A percentile compares a stretch with the other conserved stretches of the same genome.
These are phyloP conservation scores for Sporormia fimetaria DNA, from an alignment of 495 filamentous ascomycete species.

Conservation along the genomic window DNA sequence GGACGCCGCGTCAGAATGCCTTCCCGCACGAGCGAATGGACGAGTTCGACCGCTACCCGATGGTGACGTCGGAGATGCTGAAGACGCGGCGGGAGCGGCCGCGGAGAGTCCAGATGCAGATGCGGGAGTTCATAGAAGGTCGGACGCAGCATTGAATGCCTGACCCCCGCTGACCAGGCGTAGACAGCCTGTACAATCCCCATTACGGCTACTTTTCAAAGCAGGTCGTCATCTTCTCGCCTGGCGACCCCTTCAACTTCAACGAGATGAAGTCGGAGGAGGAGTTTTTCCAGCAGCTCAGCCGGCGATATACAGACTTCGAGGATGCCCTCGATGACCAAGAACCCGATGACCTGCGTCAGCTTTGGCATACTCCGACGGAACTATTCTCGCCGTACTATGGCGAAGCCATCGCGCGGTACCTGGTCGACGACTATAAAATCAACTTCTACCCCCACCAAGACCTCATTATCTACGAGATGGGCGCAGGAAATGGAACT, in stretches of 20 bases:
- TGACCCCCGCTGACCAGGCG: background rate
- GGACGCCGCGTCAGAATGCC: slow-evolving; percentile 67
- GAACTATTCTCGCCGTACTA: slow-evolving; percentile 96
- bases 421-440: slow-evolving; percentile 91
- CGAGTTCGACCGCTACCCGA: slow-evolving; percentile 69
- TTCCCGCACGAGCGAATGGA: slow-evolving; percentile 63
- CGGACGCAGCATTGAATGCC: slow-evolving; percentile 16
- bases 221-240: slow-evolving; percentile 89
- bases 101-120: slow-evolving; percentile 85
- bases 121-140: slow-evolving; percentile 97
- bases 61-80: slow-evolving; percentile 71
- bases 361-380: slow-evolving; percentile 97
- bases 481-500: slow-evolving; percentile 94
- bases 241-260: slow-evolving; percentile 90
- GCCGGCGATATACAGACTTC: slow-evolving; percentile 72
- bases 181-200: slow-evolving; percentile 94
- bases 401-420: slow-evolving; percentile 88
- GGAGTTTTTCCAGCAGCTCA: slow-evolving; percentile 65
- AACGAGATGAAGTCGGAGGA: slow-evolving; percentile 64
- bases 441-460: slow-evolving; percentile 87
- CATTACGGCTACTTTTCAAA: slow-evolving; percentile 97
- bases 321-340: slow-evolving; percentile 73
- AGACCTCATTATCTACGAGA: slow-evolving; percentile 96
- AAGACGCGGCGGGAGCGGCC: slow-evolving; percentile 62
- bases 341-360: slow-evolving; percentile 60